phyloP scores from a whole-genome alignment of 352 stramenopile genomes.

The Globisporangium heterothallicum region DNA sequence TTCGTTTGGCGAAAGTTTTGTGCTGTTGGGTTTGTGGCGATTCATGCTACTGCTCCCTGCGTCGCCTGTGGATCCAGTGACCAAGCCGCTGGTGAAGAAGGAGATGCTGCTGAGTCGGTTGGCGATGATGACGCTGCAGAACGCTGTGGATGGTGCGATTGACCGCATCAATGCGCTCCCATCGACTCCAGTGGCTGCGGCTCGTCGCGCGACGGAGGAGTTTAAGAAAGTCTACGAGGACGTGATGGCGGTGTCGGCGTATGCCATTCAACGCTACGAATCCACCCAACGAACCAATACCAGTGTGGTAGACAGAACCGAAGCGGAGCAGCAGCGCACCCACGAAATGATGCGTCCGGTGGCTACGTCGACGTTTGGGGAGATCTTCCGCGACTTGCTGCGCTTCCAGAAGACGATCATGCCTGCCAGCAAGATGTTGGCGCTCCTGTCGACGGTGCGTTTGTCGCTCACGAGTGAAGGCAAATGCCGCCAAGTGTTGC shows the following conservation, averaged over 20 bases:
- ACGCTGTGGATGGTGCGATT: slow-evolving; percentile 52
- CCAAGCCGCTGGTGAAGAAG: slow-evolving; percentile 92
- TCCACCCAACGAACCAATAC: too few species aligned
- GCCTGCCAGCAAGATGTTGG: slow-evolving; percentile 47
- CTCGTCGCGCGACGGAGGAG: slow-evolving; percentile 22
- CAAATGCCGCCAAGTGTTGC: slow-evolving; percentile 65
- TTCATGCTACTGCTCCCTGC: slow-evolving; percentile 92
- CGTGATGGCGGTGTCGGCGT: slow-evolving; percentile 13
- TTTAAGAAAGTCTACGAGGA: slow-evolving; percentile 15
- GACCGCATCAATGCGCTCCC: slow-evolving; percentile 45
- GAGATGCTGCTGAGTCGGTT: slow-evolving; percentile 88
- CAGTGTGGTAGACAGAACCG: too few species aligned
- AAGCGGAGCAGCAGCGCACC: slow-evolving; percentile 12
- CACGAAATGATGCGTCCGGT: slow-evolving; percentile 25
- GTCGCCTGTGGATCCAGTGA: slow-evolving; percentile 94
- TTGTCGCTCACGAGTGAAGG: slow-evolving; percentile 26
- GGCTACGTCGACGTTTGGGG: slow-evolving; percentile 45
- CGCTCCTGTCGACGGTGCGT: slow-evolving; percentile 34
- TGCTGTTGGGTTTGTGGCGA: slow-evolving; percentile 90
- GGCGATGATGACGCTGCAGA: slow-evolving; percentile 56
- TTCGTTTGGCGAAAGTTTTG: slow-evolving; percentile 66
- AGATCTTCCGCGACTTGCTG: slow-evolving; percentile 69
- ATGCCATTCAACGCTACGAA: slow-evolving; percentile 48
- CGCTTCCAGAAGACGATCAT: slow-evolving; percentile 77
- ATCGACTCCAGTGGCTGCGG: slow-evolving; percentile 18